These are phyloP conservation scores for Epichloe gansuensis DNA, from an alignment of 2,329 filamentous ascomycete species.

Conservation along the genomic window DNA sequence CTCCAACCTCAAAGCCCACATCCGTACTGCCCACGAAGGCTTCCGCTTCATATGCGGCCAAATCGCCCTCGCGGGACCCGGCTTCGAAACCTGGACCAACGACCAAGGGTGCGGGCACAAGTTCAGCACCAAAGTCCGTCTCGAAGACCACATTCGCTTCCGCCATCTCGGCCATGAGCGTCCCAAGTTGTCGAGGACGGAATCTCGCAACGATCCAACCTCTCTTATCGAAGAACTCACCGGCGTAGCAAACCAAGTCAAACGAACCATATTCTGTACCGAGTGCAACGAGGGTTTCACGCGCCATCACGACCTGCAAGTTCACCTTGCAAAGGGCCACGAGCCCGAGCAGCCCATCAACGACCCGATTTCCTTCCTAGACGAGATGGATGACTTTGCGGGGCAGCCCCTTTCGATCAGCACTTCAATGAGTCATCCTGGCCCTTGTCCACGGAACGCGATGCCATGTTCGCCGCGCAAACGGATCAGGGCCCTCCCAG, in stretches of 20 bases:
- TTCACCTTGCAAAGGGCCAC: conserved; percentile 28
- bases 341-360: conserved; percentile 1
- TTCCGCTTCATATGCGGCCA: conserved; percentile 69
- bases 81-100: conserved; percentile 52
- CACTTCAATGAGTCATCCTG: conserved; percentile 12
- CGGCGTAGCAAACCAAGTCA: conserved; percentile 27
- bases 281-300: conserved; percentile 35
- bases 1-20: conserved; percentile 72
- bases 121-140: conserved; percentile 64
- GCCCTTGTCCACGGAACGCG: conserved; percentile 14
- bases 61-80: conserved; percentile 44
- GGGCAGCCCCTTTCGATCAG: conserved; percentile 12
- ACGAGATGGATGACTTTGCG: conserved; percentile 8
- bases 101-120: conserved; percentile 59
- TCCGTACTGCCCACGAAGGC: conserved; percentile 66
- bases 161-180: conserved; percentile 55
- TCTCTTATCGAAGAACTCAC: conserved; percentile 32
- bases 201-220: conserved; percentile 6
- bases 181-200: conserved; percentile 20
- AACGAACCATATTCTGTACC: conserved; percentile 32
- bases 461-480: conserved; percentile 23
- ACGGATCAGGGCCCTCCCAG: conserved; percentile 20
- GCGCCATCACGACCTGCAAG: conserved; percentile 37
- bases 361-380: conserved; percentile 15
- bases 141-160: conserved; percentile 77